Base-by-base conservation (phyloP, 2,329 filamentous ascomycete genomes). In the Atkinsonella texensis region DNA sequence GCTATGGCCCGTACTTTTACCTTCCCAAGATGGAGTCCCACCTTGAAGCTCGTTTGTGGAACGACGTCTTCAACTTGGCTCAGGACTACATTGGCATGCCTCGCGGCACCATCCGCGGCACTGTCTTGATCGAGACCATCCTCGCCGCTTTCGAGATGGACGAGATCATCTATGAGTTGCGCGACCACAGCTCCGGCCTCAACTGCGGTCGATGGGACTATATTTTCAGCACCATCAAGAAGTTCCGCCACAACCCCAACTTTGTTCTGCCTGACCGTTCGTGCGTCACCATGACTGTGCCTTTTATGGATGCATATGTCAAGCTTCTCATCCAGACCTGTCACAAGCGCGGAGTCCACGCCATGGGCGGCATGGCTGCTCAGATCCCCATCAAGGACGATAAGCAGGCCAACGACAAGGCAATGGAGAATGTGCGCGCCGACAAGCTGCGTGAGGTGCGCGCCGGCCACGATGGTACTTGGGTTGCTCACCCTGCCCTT, bases 201-300 rank as follows among this genome's bases (percentile, higher is more conserved):
- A 98, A 98, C 82, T 97, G 93, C 71, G 93, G 93, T 58, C 86
- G 93, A 60, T 98, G 93, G 93, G 93, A 98, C 68, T 98, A 98
- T 78, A 97, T 98, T 74, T 98, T 98, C 79, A 93, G 86, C 69
- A 89, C 91, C 65, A 97, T 98, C 77, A 98, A 98, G 81, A 95
- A 95, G 72, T 95, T 97, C 85, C 88, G 93, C 67, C 83, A 95
- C 64, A 93, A 96, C 76, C 77, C 87, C 62, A 84, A 85, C 73
- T 97, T 97, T 66, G 83, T 97, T 52, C 84, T 98, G 18, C 93
- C 93, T 31, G 91, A 98, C 69, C 87, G 93, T 55, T 84, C 84
- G 51, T 78, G 81, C 55, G 89, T 98, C 51, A 98, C 93, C 60
- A 97, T 98, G 93, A 97, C 90, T 12, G 86, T 91, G 1, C 93